Evolutionary conservation across 139 green algal species (phyloP).

Genomic region (Pedinophyceae sp.): DNA sequence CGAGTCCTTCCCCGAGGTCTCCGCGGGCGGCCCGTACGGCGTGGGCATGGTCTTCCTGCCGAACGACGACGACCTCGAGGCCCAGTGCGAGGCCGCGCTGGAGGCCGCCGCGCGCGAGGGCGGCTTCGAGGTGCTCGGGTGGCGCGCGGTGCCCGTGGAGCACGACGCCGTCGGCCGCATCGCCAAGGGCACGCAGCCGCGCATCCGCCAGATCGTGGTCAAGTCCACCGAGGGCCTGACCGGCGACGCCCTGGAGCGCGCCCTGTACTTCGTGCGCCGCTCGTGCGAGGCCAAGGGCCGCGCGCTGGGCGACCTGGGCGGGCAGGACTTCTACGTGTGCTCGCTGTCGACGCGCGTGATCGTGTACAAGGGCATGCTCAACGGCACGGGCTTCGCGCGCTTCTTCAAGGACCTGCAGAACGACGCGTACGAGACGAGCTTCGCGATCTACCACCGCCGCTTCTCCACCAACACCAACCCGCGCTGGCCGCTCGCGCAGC

Average conservation of each 20-base stretch:
- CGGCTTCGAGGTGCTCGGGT: conserved; percentile 72
- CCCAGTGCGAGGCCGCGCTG: conserved; percentile 45
- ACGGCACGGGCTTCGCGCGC: conserved; percentile 51
- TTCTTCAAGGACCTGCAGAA: conserved; percentile 90
- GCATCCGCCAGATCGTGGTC: conserved; percentile 74
- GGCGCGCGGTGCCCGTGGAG: conserved; percentile 82
- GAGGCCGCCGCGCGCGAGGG: conserved; percentile 51
- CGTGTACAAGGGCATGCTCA: conserved; percentile 98
- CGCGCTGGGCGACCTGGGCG: conserved; percentile 20
- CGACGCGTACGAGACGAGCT: conserved; percentile 56
- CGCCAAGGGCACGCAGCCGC: conserved; percentile 70
- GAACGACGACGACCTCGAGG: conserved; percentile 60
- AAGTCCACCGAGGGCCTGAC: conserved; percentile 17
- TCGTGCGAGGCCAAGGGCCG: conserved; percentile 56
- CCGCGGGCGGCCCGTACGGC: conserved; percentile 17
- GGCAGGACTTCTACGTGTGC: conserved; percentile 76
- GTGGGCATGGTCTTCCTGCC: conserved; percentile 97
- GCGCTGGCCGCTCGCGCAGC: conserved; percentile 88
- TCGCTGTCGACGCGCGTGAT: conserved; percentile 76
- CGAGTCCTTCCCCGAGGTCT: conserved; percentile 40
- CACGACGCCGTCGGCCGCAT: conserved; percentile 66
- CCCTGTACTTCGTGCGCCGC: conserved; percentile 90
- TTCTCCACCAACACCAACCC: conserved; percentile 99
- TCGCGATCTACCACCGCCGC: conserved; percentile 96
- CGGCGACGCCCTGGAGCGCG: conserved; percentile 79